Evolutionary conservation across 2,329 filamentous ascomycete genomes (phyloP).

Genomic region (Mycosphaerella arachidis): DNA sequence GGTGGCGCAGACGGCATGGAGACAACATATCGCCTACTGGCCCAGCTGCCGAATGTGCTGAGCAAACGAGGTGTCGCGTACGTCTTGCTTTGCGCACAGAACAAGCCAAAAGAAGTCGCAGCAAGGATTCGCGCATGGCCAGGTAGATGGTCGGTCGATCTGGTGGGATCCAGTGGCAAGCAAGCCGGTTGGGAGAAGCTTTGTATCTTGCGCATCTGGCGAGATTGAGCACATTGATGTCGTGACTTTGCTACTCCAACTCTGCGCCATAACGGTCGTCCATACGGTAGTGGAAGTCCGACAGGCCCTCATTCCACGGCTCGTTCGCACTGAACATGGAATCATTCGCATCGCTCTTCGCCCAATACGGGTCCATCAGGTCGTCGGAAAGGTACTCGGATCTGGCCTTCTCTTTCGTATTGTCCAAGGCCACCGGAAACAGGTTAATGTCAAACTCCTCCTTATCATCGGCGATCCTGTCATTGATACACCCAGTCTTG

Average conservation of each 20-base stretch:
- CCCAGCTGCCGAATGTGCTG: constrained; percentile 62
- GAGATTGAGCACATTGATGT: constrained; percentile 27
- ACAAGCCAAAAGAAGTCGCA: constrained; percentile 71
- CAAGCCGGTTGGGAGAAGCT: constrained; percentile 92
- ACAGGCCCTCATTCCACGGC: constrained; percentile 33
- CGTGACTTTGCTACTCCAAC: constrained; percentile 17
- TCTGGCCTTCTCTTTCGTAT: constrained; percentile 5
- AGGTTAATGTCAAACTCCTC: constrained; percentile 50
- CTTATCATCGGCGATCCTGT: constrained; percentile 34
- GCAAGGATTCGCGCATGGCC: constrained; percentile 44
- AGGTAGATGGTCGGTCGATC: constrained; percentile 67
- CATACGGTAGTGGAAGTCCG: constrained; percentile 28
- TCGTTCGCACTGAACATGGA: constrained; percentile 25
- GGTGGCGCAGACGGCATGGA: constrained; percentile 92
- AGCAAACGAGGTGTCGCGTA: constrained; percentile 73
- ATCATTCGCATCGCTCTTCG: constrained; percentile 21
- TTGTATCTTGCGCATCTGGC: constrained; percentile 83
- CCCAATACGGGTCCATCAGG: constrained; percentile 15
- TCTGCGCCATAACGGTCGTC: constrained; percentile 20
- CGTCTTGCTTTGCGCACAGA: constrained; percentile 83
- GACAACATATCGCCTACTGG: constrained; percentile 75
- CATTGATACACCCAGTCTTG: constrained; percentile 42
- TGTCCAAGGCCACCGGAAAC: constrained; percentile 25
- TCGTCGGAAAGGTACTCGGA: constrained; percentile 23
- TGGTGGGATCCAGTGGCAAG: constrained; percentile 76